Percentiles rank a stretch among this genome's conserved stretches.
Evolutionary conservation across 106 monocot genomes (phyloP).

Genomic region (Cymbidium sinense): DNA sequence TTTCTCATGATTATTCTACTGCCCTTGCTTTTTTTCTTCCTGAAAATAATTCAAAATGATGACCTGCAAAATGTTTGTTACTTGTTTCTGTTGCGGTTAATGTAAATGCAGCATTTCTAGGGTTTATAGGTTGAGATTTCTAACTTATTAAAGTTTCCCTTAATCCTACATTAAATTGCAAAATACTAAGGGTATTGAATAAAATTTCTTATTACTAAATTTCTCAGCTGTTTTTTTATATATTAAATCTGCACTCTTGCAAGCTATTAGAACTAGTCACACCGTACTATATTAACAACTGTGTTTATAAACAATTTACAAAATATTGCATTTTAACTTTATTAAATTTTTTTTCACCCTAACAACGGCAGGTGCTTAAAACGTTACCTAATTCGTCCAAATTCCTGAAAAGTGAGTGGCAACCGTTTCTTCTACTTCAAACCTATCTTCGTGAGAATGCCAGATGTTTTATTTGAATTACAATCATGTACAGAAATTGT

Average conservation of each 20-base stretch:
- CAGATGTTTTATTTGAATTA: not conserved
- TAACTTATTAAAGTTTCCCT: not conserved
- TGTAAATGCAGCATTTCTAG: not conserved
- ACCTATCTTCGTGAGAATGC: slow-evolving; percentile 6
- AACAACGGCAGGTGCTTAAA: slow-evolving; percentile 34
- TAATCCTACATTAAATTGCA: not conserved
- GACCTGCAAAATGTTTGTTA: not conserved
- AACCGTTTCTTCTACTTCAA: not conserved
- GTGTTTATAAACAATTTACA: not conserved
- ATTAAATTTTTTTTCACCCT: not conserved
- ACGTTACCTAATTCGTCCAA: slow-evolving; percentile 58
- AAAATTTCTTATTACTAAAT: not conserved
- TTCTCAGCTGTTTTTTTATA: not conserved
- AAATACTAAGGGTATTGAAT: not conserved
- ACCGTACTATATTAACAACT: not conserved
- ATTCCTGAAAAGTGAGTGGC: slow-evolving; percentile 71
- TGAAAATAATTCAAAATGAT: not conserved
- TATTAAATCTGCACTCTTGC: not conserved
- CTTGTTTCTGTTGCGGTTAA: not conserved
- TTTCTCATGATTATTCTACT: not conserved
- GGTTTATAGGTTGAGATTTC: not conserved
- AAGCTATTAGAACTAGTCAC: not conserved
- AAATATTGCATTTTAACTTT: not conserved
- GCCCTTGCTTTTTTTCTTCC: not conserved
- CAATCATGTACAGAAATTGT: slow-evolving; percentile 51